phyloP scores from a whole-genome alignment of 305 asterid species.

The Solanum aculeatissimum region DNA sequence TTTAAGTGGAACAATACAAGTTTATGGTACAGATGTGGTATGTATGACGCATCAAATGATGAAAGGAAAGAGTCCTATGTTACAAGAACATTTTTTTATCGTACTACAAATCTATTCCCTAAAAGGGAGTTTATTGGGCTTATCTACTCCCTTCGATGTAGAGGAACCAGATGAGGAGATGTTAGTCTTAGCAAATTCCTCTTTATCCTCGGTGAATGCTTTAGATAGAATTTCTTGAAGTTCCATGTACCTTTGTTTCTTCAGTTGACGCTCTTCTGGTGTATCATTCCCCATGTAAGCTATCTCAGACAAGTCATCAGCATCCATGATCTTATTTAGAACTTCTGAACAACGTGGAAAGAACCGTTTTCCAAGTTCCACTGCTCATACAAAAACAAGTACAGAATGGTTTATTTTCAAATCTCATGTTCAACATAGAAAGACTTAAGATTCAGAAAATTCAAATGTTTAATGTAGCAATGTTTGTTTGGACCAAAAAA shows the following conservation, averaged over 20 bases:
- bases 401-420: background rate
- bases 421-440: background rate
- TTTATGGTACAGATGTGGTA: background rate
- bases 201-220: conserved; percentile 72
- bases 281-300: conserved; percentile 42
- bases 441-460: background rate
- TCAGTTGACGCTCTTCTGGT: conserved; percentile 45
- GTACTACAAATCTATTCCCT: conserved; percentile 6
- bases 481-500: background rate
- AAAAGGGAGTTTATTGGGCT: conserved; percentile 28
- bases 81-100: background rate
- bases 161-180: conserved; percentile 50
- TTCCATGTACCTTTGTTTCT: conserved; percentile 61
- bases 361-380: conserved; percentile 95
- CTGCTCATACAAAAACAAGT: conserved; percentile 18
- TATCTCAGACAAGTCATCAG: conserved; percentile 60
- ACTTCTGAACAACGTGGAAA: conserved; percentile 90
- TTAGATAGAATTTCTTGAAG: conserved; percentile 58
- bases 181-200: conserved; percentile 48
- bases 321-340: conserved; percentile 74
- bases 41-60: background rate
- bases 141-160: conserved; percentile 30
- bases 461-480: background rate
- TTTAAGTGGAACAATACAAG: background rate
- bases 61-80: background rate